A percentile compares a stretch with the other conserved stretches of the same genome.
Evolutionary conservation across 179 eudicot genomes (phyloP).

Genomic region (Camellia oleifera): DNA sequence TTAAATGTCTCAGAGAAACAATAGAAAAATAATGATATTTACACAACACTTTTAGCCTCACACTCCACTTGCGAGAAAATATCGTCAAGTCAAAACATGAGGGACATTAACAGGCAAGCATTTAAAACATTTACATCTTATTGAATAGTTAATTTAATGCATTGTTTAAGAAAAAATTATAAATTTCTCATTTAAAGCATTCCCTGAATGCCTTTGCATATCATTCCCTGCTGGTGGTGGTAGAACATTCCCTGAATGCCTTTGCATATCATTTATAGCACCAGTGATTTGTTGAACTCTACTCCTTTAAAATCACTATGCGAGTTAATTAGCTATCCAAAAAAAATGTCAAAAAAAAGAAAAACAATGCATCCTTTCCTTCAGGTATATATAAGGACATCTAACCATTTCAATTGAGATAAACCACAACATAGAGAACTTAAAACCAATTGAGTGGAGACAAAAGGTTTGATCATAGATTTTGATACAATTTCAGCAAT

Average conservation of each 20-base stretch:
- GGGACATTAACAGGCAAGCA: too few species aligned
- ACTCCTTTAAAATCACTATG: slow-evolving; percentile 38
- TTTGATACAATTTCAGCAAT: not conserved
- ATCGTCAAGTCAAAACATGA: too few species aligned
- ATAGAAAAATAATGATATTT: too few species aligned
- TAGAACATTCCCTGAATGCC: slow-evolving; percentile 36
- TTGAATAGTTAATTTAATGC: too few species aligned
- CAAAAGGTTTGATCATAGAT: not conserved
- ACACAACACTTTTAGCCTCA: too few species aligned
- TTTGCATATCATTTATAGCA: slow-evolving; percentile 35
- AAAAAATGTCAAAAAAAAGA: not conserved
- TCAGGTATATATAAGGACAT: not conserved
- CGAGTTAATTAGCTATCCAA: slow-evolving; percentile 26
- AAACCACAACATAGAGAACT: not conserved
- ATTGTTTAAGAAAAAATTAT: too few species aligned
- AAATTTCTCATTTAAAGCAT: too few species aligned
- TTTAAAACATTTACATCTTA: too few species aligned
- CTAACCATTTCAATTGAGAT: not conserved
- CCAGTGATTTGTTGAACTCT: slow-evolving; percentile 67
- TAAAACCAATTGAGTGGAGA: not conserved
- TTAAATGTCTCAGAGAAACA: too few species aligned
- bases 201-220: too few species aligned
- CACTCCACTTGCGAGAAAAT: too few species aligned
- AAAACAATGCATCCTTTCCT: slow-evolving; percentile 9
- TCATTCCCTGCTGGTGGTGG: slow-evolving; percentile 50